Evolutionary conservation across 495 filamentous ascomycete species (phyloP), one percentile per base, ranked within the genome.

Genomic region (Cudoniella acicularis): DNA sequence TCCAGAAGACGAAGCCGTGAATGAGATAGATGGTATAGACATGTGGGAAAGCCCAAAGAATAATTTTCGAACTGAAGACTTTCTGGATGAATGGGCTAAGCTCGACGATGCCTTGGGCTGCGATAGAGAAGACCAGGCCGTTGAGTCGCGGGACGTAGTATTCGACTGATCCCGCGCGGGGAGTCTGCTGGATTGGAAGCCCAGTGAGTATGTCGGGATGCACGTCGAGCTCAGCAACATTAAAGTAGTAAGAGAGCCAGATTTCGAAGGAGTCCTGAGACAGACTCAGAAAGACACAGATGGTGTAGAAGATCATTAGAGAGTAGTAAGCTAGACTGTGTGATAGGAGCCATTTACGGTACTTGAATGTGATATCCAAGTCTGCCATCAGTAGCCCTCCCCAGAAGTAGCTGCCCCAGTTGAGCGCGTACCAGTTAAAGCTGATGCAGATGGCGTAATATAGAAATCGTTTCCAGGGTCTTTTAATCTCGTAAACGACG

Each of bases 1-100:
- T 64, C 73, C 73, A 77, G 64, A 73, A 72, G 13, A 74, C 62
- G 21, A 76, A 57, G 61, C 72, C 73, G 65, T 75, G 73, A 59
- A 76, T 62, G 42, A 75, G 68, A 59, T 77, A 77, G 46, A 77
- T 75, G 51, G 72, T 75, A 63, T 75, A 75, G 56, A 73, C 71
- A 57, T 75, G 73, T 11, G 74, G 74, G 68, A 77, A 75, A 16
- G 76, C 53, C 57, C 62, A 60, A 20, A 73, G 57, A 49, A 76
- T 62, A 56, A 67, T 46, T 17, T 60, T 65, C n/a, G 51, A 42
- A 18, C 63, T 68, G 21, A 77, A 65, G 10, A 70, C 22, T 49
- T 62, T 67, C 54, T 77, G 74, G 10, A 70, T 50, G 1, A 58
- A 56, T 1, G 71, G 66, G 11, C 53, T 67, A 20, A 75, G 54